Conservation (phyloP, 176 grass and related monocot genomes). For the Carex scoparia region DNA sequence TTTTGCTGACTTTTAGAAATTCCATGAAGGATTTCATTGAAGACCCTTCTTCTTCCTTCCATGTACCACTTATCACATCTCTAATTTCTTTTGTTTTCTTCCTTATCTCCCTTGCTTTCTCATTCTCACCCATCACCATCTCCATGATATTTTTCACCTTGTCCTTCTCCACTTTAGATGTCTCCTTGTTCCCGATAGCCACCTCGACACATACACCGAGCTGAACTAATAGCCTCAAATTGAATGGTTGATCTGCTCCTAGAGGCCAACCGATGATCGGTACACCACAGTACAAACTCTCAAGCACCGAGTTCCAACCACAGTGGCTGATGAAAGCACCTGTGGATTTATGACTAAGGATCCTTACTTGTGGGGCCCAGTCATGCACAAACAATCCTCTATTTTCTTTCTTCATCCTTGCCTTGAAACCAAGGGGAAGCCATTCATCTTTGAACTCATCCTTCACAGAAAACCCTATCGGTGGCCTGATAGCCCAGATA, state of each 20-base stretch:
- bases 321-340: background rate
- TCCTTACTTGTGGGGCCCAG: constrained; percentile 4
- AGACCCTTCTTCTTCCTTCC: constrained; percentile 1
- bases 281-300: background rate
- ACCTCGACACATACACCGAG: background rate
- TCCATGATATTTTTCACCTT: background rate
- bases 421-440: constrained; percentile 30
- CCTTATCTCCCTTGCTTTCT: constrained; percentile 5
- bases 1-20: background rate
- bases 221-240: background rate
- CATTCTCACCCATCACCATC: background rate
- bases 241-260: background rate
- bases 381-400: background rate
- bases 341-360: constrained; percentile 1
- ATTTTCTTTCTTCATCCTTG: constrained; percentile 1
- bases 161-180: background rate
- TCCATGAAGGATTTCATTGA: background rate
- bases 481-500: constrained; percentile 28
- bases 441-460: constrained; percentile 21
- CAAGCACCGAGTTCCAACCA: constrained; percentile 13
- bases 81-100: background rate
- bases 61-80: background rate
- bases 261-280: constrained; percentile 5
- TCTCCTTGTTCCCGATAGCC: background rate
- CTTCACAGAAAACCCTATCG: constrained; percentile 8